Conservation (phyloP, 495 filamentous ascomycete genomes). For the Cetradonia linearis region DNA sequence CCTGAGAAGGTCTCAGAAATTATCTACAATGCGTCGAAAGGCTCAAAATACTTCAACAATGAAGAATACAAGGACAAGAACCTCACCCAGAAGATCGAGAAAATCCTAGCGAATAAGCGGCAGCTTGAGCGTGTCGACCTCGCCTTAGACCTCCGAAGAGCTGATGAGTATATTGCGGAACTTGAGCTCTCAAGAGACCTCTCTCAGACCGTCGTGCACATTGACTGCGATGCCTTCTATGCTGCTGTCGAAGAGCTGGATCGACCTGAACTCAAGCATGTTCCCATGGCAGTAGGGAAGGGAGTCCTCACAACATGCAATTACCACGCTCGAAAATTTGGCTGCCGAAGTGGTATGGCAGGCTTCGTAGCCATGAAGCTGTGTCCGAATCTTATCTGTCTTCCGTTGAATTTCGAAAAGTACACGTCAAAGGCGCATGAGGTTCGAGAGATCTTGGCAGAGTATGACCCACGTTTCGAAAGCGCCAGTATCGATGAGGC, state of each 20-base stretch:
- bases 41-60: constrained; percentile 92
- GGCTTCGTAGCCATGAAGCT: constrained; percentile 90
- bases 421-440: constrained; percentile 87
- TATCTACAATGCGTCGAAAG: constrained; percentile 94
- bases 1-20: constrained; percentile 69
- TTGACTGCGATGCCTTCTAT: constrained; percentile 98
- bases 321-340: constrained; percentile 82
- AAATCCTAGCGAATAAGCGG: constrained; percentile 64
- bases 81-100: constrained; percentile 78
- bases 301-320: constrained; percentile 94
- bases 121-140: constrained; percentile 71
- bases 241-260: constrained; percentile 91
- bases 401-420: constrained; percentile 81
- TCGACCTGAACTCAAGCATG: constrained; percentile 73
- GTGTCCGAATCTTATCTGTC: constrained; percentile 74
- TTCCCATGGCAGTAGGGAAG: constrained; percentile 88
- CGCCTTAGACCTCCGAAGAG: constrained; percentile 56
- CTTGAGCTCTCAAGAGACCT: constrained; percentile 72
- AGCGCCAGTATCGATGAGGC: constrained; percentile 93
- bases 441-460: constrained; percentile 67
- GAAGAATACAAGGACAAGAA: constrained; percentile 74
- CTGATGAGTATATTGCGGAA: constrained; percentile 72
- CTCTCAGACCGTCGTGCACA: constrained; percentile 74
- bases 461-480: constrained; percentile 85
- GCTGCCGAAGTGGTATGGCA: constrained; percentile 89